Conservation (phyloP, 139 green algal species). For the Pleodorina starrii region DNA sequence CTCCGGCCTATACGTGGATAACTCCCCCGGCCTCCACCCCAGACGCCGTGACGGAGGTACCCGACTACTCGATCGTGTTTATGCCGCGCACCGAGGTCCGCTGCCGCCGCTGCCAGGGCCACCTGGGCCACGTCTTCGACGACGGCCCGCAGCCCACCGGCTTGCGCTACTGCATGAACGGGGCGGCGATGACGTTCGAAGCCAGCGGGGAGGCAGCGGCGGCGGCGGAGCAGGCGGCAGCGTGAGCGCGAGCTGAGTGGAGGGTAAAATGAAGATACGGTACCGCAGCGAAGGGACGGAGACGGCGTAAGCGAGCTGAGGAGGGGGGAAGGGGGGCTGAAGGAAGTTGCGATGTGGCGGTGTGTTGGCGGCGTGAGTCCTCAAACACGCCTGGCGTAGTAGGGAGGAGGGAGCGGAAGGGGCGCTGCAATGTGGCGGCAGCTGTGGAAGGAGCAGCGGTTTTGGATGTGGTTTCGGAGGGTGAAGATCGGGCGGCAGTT, state of each 20-base stretch:
- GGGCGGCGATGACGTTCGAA: conserved; percentile 78
- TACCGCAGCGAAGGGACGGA: not conserved
- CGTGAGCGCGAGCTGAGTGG: not conserved
- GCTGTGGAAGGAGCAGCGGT: too few relatives aligned
- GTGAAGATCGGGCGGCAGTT: too few relatives aligned
- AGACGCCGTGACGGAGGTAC: conserved; percentile 63
- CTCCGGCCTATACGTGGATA: too few relatives aligned
- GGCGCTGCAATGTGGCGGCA: too few relatives aligned
- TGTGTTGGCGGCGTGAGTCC: too few relatives aligned
- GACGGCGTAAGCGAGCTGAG: not conserved
- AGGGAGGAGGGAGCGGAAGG: too few relatives aligned
- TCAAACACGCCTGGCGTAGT: too few relatives aligned
- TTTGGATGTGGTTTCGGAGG: too few relatives aligned
- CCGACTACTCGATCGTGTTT: conserved; percentile 74
- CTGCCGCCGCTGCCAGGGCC: conserved; percentile 32
- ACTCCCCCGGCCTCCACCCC: not conserved
- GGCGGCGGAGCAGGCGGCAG: not conserved
- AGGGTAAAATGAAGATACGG: not conserved
- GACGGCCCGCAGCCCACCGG: conserved; percentile 90
- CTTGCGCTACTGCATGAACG: conserved; percentile 95
- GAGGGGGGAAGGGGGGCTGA: too few relatives aligned
- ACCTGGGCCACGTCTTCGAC: conserved; percentile 77
- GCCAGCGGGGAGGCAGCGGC: conserved; percentile 29
- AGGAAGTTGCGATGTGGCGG: not conserved
- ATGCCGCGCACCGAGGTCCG: conserved; percentile 59